These are phyloP conservation scores for Cladobotryum protrusum DNA, from an alignment of 2,329 filamentous ascomycete genomes.

Conservation along the genomic window DNA sequence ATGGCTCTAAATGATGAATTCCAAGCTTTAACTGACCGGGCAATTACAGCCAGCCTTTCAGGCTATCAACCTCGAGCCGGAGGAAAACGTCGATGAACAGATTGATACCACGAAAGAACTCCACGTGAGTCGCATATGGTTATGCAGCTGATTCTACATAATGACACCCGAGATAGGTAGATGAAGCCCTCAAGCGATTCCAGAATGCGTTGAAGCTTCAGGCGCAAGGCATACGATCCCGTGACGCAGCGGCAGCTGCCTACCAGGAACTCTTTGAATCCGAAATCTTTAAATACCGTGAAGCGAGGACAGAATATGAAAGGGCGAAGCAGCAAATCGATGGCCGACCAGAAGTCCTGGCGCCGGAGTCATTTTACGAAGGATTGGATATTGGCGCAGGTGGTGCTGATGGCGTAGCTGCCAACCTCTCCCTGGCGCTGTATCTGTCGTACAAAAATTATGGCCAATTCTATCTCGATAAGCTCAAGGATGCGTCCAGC, in stretches of 20 bases:
- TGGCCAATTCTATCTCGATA: slow-evolving; percentile 84
- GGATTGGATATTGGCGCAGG: slow-evolving; percentile 51
- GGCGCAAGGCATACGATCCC: slow-evolving; percentile 73
- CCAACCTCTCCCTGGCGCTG: slow-evolving; percentile 78
- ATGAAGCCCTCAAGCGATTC: slow-evolving; percentile 92
- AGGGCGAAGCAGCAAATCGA: slow-evolving; percentile 56
- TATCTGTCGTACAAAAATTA: slow-evolving; percentile 95
- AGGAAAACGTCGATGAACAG: slow-evolving; percentile 84
- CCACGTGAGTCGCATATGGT: slow-evolving; percentile 44
- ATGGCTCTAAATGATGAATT: not conserved
- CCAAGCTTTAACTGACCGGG: not conserved
- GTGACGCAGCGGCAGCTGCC: slow-evolving; percentile 68
- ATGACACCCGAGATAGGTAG: slow-evolving; percentile 51
- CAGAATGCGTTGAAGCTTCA: slow-evolving; percentile 87
- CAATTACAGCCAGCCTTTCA: slow-evolving; percentile 59
- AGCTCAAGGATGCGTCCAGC: slow-evolving; percentile 26
- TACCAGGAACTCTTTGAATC: slow-evolving; percentile 83
- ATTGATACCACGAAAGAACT: slow-evolving; percentile 93
- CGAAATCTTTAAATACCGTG: slow-evolving; percentile 89
- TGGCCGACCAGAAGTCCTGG: slow-evolving; percentile 32
- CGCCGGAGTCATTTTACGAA: slow-evolving; percentile 43
- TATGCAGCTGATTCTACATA: fast-evolving
- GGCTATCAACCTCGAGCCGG: slow-evolving; percentile 89
- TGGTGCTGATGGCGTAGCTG: slow-evolving; percentile 67
- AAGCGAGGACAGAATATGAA: slow-evolving; percentile 78